Conservation (phyloP, 2,329 filamentous ascomycete genomes). For the Colletotrichum camelliae region DNA sequence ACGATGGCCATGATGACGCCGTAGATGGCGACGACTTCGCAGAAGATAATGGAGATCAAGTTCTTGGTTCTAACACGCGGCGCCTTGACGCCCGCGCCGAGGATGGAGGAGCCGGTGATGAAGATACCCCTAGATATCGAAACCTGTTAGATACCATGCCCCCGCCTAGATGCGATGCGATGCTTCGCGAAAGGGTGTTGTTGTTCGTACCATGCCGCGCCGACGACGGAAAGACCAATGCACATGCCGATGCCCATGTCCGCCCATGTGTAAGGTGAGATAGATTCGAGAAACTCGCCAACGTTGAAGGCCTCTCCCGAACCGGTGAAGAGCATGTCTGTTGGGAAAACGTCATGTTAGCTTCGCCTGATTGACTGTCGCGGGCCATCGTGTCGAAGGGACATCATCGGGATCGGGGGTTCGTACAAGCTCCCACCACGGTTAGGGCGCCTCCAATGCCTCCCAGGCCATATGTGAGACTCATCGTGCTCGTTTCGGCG, state of each 20-base stretch:
- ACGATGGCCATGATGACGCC: conserved; percentile 99
- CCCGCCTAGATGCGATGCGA: background rate
- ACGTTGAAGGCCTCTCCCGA: conserved; percentile 97
- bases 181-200: background rate
- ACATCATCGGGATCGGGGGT: conserved; percentile 6
- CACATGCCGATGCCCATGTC: conserved; percentile 89
- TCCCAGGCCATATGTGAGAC: conserved; percentile 74
- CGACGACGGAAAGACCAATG: conserved; percentile 94
- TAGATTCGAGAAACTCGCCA: conserved; percentile 90
- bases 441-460: conserved; percentile 71
- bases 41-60: conserved; percentile 99
- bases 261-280: conserved; percentile 95
- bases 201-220: conserved; percentile 85
- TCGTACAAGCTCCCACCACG: conserved; percentile 81
- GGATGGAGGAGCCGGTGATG: conserved; percentile 95
- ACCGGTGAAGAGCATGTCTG: conserved; percentile 98
- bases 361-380: background rate
- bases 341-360: conserved; percentile 19
- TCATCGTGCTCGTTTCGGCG: conserved; percentile 59
- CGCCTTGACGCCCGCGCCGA: conserved; percentile 94
- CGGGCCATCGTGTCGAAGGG: background rate
- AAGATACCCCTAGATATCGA: conserved; percentile 83
- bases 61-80: conserved; percentile 99
- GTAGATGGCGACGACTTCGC: conserved; percentile 99
- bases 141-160: background rate